Base-by-base conservation (phyloP, 805 yeast genomes). In the Priceomyces medius region DNA sequence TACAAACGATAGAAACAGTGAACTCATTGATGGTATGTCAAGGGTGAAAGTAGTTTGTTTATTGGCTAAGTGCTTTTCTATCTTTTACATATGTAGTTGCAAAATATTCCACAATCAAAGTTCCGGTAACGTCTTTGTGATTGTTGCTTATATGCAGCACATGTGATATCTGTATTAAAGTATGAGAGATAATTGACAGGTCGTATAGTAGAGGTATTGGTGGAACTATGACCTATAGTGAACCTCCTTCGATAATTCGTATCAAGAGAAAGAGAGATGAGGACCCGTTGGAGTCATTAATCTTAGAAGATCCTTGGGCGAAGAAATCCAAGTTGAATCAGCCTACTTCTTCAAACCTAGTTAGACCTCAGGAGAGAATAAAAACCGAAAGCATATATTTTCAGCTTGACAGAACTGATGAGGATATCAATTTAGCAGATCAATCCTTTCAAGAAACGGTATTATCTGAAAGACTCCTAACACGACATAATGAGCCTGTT, bases 261-360 rank as follows among this genome's bases (percentile, higher is more conserved):
- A 85, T 91, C 58, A 91, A 93, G 63, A 76, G 98, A 44, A 84
- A 85, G 55, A 74, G 97, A 45, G 82, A 80, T 40, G 93, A 88
- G 54, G 97, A 88, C 50, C 96, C 97, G 2, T 71, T 91, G 18
- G 88, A 86, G 51, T 96, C 97, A 1, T 71, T 90, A 53, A 64
- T 77, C 7, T 52, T 77, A 20, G 80, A 76, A 38, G 70, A 68
- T 29, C 47, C 54, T 14, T 59, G 60, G 20, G 52, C 68, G 35
- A 70, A 79, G 51, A 55, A 77, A 40, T 66, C 76, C 18, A 69
- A 67, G 46, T 66, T 69, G 2, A 55, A 66, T 10, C 58, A 53
- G 4, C 26, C 10, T 9, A 34, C 35, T n/a, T 6, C 31, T 7
- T 16, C 23, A 31, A 8, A 14, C n/a, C 19, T 14, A 18, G 6